Percentiles rank a stretch among this genome's conserved stretches.
These are phyloP conservation scores for Xylaria sp. DNA, from an alignment of 2,329 filamentous ascomycete species.

Conservation along the genomic window DNA sequence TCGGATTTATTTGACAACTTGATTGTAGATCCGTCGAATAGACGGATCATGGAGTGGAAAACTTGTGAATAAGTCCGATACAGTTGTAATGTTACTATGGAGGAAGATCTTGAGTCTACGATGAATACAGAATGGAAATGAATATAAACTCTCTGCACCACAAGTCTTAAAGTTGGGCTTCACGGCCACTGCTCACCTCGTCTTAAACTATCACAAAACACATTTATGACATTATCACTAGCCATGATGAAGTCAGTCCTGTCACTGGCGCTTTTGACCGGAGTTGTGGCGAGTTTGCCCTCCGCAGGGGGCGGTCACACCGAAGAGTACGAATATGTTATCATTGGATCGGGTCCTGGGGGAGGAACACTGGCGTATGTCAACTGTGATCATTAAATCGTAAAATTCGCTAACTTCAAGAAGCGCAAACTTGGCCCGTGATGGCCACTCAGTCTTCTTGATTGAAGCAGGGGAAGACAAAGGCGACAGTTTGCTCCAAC, in stretches of 20 bases:
- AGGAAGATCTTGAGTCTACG: not conserved
- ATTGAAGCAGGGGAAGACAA: conserved; percentile 69
- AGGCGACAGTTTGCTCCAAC: conserved; percentile 57
- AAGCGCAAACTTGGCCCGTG: conserved; percentile 63
- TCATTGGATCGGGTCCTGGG: conserved; percentile 70
- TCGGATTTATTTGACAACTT: not conserved
- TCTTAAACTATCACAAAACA: not conserved
- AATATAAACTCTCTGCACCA: not conserved
- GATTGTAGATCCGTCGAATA: not conserved
- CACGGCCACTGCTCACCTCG: not conserved
- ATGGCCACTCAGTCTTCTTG: conserved; percentile 67
- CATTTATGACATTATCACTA: not conserved
- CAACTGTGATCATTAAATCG: not conserved
- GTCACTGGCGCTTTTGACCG: not conserved
- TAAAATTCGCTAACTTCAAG: not conserved
- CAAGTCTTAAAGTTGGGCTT: not conserved
- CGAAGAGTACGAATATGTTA: conserved; percentile 66
- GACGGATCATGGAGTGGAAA: not conserved
- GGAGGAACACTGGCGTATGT: conserved; percentile 63
- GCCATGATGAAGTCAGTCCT: not conserved
- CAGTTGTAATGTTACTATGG: not conserved
- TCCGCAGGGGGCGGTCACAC: not conserved
- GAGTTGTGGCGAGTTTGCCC: not conserved
- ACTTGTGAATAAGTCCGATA: not conserved
- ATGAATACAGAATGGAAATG: not conserved